A percentile compares a stretch with the other conserved stretches of the same genome.
These are phyloP conservation scores for Leersia perrieri DNA, from an alignment of 176 grass and related monocot genomes.

Conservation along the genomic window DNA sequence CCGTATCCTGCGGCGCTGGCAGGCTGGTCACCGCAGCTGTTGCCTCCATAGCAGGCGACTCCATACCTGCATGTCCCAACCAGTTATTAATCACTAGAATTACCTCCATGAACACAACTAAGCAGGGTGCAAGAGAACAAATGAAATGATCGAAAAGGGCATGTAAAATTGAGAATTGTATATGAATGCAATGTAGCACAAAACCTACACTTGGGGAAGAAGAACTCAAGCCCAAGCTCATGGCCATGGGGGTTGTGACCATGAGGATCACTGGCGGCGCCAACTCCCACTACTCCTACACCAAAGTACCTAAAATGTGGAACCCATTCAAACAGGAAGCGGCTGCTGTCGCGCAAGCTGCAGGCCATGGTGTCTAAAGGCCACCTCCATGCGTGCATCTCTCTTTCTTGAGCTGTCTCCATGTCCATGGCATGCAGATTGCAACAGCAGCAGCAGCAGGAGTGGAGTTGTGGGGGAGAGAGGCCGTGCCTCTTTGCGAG, in stretches of 20 bases:
- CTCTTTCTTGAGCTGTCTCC: slow-evolving; percentile 32
- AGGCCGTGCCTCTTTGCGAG: not conserved
- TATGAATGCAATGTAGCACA: not conserved
- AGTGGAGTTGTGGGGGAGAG: slow-evolving; percentile 17
- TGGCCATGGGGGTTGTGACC: not conserved
- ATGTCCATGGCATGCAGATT: not conserved
- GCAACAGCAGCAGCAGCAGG: not conserved
- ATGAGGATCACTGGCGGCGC: not conserved
- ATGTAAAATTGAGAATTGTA: not conserved
- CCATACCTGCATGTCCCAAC: slow-evolving; percentile 28
- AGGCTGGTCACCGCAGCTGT: not conserved
- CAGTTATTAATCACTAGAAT: not conserved
- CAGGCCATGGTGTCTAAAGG: slow-evolving; percentile 49
- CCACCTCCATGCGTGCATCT: slow-evolving; percentile 33
- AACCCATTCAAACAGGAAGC: slow-evolving; percentile 41
- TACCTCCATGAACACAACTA: not conserved
- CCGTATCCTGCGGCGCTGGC: not conserved
- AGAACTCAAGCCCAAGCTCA: slow-evolving; percentile 27
- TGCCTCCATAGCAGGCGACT: not conserved
- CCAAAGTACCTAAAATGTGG: slow-evolving; percentile 37
- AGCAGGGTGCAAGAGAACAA: not conserved
- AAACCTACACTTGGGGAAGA: slow-evolving; percentile 42
- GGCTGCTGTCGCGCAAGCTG: slow-evolving; percentile 13
- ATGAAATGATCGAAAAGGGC: not conserved
- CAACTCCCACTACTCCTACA: slow-evolving; percentile 5